Percentiles rank a stretch among this genome's conserved stretches.
Conservation (phyloP, 805 yeast species). For the Saccharomycopsis fibuligera region DNA sequence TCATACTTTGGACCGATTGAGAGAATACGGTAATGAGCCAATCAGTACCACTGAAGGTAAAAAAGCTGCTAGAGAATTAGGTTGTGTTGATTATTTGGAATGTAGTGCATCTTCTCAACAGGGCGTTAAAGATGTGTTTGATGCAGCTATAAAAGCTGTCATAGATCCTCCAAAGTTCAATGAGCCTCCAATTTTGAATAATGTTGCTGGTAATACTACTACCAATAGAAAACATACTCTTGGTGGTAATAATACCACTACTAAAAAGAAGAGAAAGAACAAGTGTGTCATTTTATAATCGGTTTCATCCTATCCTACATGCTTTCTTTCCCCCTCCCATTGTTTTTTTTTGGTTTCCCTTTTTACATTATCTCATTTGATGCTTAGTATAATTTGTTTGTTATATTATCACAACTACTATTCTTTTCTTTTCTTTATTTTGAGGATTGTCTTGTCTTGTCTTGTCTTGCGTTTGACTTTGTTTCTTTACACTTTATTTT, state of each 20-base stretch:
- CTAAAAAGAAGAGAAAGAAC: slow-evolving; percentile 36
- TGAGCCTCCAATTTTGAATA: slow-evolving; percentile 17
- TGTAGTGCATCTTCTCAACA: slow-evolving; percentile 87
- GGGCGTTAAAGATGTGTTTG: slow-evolving; percentile 82
- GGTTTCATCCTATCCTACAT: not conserved
- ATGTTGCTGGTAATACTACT: slow-evolving; percentile 6
- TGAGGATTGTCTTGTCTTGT: not conserved
- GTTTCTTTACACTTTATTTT: not conserved
- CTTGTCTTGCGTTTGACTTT: not conserved
- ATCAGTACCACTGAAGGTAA: slow-evolving; percentile 56
- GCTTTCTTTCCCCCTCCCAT: not conserved
- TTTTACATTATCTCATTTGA: not conserved
- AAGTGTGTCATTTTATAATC: slow-evolving; percentile 42
- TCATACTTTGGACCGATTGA: slow-evolving; percentile 58
- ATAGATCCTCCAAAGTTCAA: slow-evolving; percentile 41
- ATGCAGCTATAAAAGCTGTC: slow-evolving; percentile 69
- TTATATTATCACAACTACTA: not conserved
- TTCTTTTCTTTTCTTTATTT: not conserved
- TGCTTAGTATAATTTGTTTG: not conserved
- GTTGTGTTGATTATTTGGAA: slow-evolving; percentile 71
- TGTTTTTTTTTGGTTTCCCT: not conserved
- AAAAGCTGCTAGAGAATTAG: slow-evolving; percentile 61
- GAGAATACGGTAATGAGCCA: slow-evolving; percentile 56
- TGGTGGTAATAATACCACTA: not conserved
- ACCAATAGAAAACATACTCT: not conserved